Evolutionary conservation across 495 filamentous ascomycete species (phyloP).

Genomic region (Aspergillus hancockii): DNA sequence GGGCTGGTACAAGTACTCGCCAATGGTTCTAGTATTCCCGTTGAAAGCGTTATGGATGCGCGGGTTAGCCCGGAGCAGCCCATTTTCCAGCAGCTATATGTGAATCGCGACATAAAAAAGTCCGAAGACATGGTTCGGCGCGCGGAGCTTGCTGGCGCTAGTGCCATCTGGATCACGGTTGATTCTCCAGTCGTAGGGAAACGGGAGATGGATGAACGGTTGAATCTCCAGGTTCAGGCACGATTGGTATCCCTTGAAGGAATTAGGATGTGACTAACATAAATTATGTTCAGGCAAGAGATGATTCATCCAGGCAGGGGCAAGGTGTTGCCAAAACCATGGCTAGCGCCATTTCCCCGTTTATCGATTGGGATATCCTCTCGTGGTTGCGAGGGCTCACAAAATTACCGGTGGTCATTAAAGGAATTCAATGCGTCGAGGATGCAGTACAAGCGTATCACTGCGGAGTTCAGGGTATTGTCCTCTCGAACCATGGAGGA

Average conservation of each 20-base stretch:
- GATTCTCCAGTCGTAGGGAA: constrained; percentile 67
- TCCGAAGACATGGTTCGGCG: constrained; percentile 76
- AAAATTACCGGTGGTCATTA: constrained; percentile 82
- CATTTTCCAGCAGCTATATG: constrained; percentile 86
- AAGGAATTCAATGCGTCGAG: constrained; percentile 87
- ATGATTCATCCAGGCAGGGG: constrained; percentile 14
- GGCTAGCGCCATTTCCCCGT: constrained; percentile 79
- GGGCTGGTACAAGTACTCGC: constrained; percentile 35
- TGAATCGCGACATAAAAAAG: constrained; percentile 77
- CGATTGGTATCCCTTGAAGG: background rate
- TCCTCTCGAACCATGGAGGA: constrained; percentile 58
- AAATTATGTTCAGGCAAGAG: constrained; percentile 1
- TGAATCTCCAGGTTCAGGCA: constrained; percentile 54
- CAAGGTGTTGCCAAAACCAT: constrained; percentile 78
- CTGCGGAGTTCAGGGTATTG: constrained; percentile 75
- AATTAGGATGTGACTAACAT: background rate
- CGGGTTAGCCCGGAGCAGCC: constrained; percentile 57
- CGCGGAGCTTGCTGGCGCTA: constrained; percentile 75
- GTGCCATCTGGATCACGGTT: constrained; percentile 69
- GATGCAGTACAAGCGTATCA: constrained; percentile 73
- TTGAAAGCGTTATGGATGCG: constrained; percentile 75
- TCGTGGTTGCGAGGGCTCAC: constrained; percentile 79
- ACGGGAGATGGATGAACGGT: constrained; percentile 58
- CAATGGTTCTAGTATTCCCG: constrained; percentile 41
- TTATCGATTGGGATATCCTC: constrained; percentile 77